A percentile compares a stretch with the other conserved stretches of the same genome.
These are phyloP conservation scores for Scheffersomyces coipomensis DNA, from an alignment of 805 yeast species.

Conservation along the genomic window DNA sequence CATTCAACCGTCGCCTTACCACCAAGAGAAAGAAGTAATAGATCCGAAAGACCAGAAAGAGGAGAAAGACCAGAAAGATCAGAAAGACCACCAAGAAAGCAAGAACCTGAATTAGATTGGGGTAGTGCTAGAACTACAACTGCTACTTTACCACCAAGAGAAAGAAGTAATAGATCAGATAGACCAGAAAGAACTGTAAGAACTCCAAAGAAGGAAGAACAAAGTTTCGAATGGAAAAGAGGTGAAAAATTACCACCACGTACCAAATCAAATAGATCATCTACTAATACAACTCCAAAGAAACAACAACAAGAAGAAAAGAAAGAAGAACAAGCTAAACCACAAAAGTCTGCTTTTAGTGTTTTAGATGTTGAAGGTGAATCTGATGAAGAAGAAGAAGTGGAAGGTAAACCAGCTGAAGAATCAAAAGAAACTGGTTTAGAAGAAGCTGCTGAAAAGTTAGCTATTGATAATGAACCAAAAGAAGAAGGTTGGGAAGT, in stretches of 20 bases:
- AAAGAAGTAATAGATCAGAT: conserved; percentile 24
- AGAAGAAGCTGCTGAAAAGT: conserved; percentile 23
- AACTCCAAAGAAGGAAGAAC: conserved; percentile 22
- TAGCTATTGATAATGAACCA: conserved; percentile 20
- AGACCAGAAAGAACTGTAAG: conserved; percentile 41
- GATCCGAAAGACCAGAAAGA: conserved; percentile 18
- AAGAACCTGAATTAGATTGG: conserved; percentile 44
- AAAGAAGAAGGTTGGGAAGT: conserved; percentile 35
- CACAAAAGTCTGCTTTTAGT: conserved; percentile 33
- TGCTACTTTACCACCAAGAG: conserved; percentile 33
- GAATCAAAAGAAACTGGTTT: conserved; percentile 15
- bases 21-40: conserved; percentile 33
- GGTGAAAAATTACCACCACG: conserved; percentile 31
- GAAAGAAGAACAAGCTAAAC: conserved; percentile 21
- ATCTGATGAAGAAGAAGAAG: conserved; percentile 23
- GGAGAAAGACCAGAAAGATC: conserved; percentile 17
- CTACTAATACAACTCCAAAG: conserved; percentile 6
- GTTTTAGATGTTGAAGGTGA: conserved; percentile 34
- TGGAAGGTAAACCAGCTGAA: conserved; percentile 4
- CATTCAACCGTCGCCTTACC: conserved; percentile 29
- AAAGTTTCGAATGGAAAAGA: conserved; percentile 36
- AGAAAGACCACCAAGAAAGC: conserved; percentile 26
- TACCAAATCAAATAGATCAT: conserved; percentile 3
- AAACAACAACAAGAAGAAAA: conserved; percentile 12
- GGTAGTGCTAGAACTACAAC: conserved; percentile 32